A percentile compares a stretch with the other conserved stretches of the same genome.
Evolutionary conservation across 371 early-diverging fungal species (phyloP).

Genomic region (Umbelopsis sp.): DNA sequence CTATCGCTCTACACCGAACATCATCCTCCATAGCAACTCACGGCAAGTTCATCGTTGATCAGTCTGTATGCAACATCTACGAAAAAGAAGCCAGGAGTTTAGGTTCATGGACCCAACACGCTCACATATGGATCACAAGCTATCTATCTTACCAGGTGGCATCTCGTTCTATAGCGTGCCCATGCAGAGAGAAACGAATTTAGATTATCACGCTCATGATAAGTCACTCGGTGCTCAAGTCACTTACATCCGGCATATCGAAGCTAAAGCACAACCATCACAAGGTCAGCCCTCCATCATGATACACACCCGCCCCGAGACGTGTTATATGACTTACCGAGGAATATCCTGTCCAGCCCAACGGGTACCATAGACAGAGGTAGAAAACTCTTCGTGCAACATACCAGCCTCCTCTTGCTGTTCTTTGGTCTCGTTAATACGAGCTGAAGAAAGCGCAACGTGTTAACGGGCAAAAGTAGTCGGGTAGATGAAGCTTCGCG

Average conservation of each 20-base stretch:
- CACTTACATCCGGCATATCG: slow-evolving; percentile 45
- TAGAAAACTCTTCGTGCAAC: slow-evolving; percentile 28
- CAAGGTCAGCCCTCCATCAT: neutral
- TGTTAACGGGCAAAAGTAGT: neutral
- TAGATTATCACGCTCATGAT: neutral
- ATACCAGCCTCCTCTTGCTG: slow-evolving; percentile 26
- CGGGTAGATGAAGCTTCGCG: neutral
- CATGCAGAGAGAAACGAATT: neutral
- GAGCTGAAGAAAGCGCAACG: slow-evolving; percentile 25
- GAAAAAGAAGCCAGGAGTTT: neutral
- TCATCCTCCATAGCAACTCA: slow-evolving; percentile 17
- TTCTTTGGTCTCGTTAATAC: slow-evolving; percentile 27
- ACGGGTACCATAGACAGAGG: slow-evolving; percentile 46
- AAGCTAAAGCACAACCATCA: slow-evolving; percentile 27
- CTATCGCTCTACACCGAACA: too few relatives aligned
- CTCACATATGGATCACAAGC: neutral
- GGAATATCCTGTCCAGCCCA: slow-evolving; percentile 52
- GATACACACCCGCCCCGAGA: neutral
- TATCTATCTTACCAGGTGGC: slow-evolving; percentile 41
- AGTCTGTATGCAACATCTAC: slow-evolving; percentile 48
- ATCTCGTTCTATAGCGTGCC: slow-evolving; percentile 37
- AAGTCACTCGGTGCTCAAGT: neutral
- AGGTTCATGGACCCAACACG: neutral
- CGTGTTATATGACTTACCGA: slow-evolving; percentile 25
- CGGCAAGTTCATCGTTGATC: slow-evolving; percentile 51